Conservation (phyloP, 257 asterid species). For the Nicotiana benthamiana region DNA sequence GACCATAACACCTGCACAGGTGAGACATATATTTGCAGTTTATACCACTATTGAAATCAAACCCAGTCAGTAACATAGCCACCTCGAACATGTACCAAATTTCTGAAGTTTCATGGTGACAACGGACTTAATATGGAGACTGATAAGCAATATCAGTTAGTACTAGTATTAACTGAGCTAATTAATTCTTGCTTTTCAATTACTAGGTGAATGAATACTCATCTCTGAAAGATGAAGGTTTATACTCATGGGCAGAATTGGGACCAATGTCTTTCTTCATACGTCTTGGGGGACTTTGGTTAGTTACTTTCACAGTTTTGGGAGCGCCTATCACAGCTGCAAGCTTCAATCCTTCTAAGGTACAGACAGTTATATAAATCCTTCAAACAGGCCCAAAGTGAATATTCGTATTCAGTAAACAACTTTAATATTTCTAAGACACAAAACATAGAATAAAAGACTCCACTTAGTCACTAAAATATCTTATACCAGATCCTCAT, state of each 20-base stretch:
- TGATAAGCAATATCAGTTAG: background rate
- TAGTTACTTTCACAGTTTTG: conserved; percentile 64
- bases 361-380: conserved; percentile 1
- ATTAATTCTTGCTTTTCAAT: background rate
- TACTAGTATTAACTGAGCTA: background rate
- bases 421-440: too few relatives aligned
- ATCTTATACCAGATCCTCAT: background rate
- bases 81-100: background rate
- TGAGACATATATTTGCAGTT: background rate
- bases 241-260: conserved; percentile 68
- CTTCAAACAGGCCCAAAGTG: background rate
- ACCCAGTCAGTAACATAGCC: background rate
- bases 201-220: conserved; percentile 79
- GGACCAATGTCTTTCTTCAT: conserved; percentile 59
- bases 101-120: background rate
- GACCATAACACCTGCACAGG: background rate
- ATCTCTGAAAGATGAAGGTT: conserved; percentile 44
- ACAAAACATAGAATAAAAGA: background rate
- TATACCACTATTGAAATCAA: background rate
- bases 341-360: conserved; percentile 77
- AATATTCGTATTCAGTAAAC: background rate
- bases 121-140: background rate
- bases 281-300: conserved; percentile 87
- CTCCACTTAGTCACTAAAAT: background rate
- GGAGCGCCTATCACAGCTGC: conserved; percentile 93